Conservation (phyloP, 2,329 filamentous ascomycete species). For the Epichloe uncinata region DNA sequence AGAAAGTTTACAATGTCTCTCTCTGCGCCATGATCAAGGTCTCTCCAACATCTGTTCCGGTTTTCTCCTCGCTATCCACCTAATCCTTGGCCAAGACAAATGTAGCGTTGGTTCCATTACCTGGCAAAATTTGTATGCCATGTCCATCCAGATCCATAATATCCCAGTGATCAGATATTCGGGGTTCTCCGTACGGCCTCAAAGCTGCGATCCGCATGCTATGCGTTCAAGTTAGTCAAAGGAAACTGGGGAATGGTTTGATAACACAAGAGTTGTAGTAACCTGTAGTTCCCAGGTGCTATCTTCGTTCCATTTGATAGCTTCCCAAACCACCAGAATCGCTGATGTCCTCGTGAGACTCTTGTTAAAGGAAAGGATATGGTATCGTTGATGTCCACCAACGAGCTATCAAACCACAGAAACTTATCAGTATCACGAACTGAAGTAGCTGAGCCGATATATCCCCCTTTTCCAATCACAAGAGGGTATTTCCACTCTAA, state of each 20-base stretch:
- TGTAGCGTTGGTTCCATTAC: slow-evolving; percentile 17
- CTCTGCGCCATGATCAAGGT: not conserved
- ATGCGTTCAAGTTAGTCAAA: not conserved
- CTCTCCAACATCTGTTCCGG: not conserved
- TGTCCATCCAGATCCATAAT: slow-evolving; percentile 17
- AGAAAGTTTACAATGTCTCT: not conserved
- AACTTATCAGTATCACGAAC: slow-evolving; percentile 3
- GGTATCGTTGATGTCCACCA: slow-evolving; percentile 21
- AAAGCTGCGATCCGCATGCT: slow-evolving; percentile 29
- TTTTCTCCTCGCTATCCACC: not conserved
- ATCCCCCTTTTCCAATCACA: slow-evolving; percentile 24
- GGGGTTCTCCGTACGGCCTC: slow-evolving; percentile 27
- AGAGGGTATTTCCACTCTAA: slow-evolving; percentile 29
- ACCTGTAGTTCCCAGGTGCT: slow-evolving; percentile 28
- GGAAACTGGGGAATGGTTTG: not conserved
- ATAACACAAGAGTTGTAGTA: not conserved
- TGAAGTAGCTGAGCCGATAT: slow-evolving; percentile 28
- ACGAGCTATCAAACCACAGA: slow-evolving; percentile 1
- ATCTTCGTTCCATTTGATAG: slow-evolving; percentile 28
- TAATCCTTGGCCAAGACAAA: not conserved
- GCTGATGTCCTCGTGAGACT: slow-evolving; percentile 19
- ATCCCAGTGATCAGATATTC: slow-evolving; percentile 29
- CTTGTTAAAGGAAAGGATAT: slow-evolving; percentile 23
- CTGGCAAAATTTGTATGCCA: slow-evolving; percentile 21
- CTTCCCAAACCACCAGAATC: slow-evolving; percentile 30